Evolutionary conservation across 2,329 filamentous ascomycete genomes (phyloP), one percentile per base, ranked within the genome.

Genomic region (Furcasterigmium furcatum): DNA sequence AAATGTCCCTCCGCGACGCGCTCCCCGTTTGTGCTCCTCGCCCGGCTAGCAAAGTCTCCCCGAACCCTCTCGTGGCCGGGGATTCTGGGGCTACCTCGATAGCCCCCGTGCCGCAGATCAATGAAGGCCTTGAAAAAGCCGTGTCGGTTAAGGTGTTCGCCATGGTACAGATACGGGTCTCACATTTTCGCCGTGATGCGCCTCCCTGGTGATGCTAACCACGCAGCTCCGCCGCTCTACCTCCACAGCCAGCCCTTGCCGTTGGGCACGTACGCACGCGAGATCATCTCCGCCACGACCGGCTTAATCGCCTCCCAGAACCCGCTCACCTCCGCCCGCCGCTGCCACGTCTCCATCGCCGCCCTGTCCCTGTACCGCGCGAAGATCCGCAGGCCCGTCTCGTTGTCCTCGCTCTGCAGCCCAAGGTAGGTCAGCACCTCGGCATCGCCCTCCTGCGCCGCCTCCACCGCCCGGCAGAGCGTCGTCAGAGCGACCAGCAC

Each of bases 161-260:
- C 70, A 77, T 71, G 71, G 79, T 79, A 83, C 79, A 83, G 79
- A 83, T 83, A 82, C 79, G 76, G 77, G 79, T 72, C 77, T 71
- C 57, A 83, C 76, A 83, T 71, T 32, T 49, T 5, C 16, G 19
- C 12, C 9, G 5, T 49, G 6, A 30, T 32, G 19, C 9, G 5
- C 18, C 13, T 7, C 9, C 13, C 7, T 32, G 30, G 13, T 32
- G 30, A 3, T 32, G 30, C 13, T 5, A n/a, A n/a, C n/a, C n/a
- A n/a, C n/a, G n/a, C n/a, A n/a, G n/a, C n/a, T n/a, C n/a, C n/a
- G n/a, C n/a, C n/a, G n/a, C n/a, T n/a, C n/a, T n/a, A n/a, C n/a
- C n/a, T n/a, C n/a, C n/a, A n/a, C n/a, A n/a, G n/a, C n/a, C n/a
- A n/a, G n/a, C n/a, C n/a, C n/a, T n/a, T 58, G 3, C 55, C 50